Base-by-base conservation (phyloP, 371 early-diverging fungal genomes). In the Mucor lusitanicus region DNA sequence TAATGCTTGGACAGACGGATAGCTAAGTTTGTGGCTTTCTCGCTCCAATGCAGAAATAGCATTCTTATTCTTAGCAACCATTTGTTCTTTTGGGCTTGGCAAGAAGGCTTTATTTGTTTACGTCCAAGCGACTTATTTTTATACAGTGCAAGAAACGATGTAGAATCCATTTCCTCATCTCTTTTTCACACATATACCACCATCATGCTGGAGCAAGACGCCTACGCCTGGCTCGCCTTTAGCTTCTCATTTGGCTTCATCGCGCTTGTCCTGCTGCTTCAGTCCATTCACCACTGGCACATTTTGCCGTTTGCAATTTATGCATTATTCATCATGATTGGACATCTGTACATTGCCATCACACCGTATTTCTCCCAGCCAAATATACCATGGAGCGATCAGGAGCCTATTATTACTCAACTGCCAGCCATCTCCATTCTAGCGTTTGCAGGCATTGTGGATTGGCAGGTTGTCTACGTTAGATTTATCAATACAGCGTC, bases 351-450 rank as follows among this genome's bases (percentile, higher is more conserved):
- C 27, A 35, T 62, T 35, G 35, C 57, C 6, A 30, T 61, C 0
- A 28, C 15, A 46, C 44, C 61, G 0, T 33, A 57, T 55, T 46
- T 28, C 48, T 28, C 46, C 3, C 39, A 40, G 62, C n/a, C 60
- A 65, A 17, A 61, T 64, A 7, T 65, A 15, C 57, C 60, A 13
- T 69, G 67, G 64, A 67, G 27, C 8, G 63, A 69, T 28, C 61
- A 61, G 39, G 71, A 71, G n/a, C 68, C 71, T 1, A 62, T 71
- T 8, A 44, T 67, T 40, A 70, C 65, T 17, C 74, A 76, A 37
- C 48, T 71, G 19, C 72, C 76, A 3, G 61, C 73, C 0, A 67
- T 71, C 39, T 78, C 79, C 1, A 58, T 78, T 11, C 54, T 75
- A 1, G 28, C 76, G 32, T 76, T 76, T 57, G 68, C 64, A 28